A percentile compares a stretch with the other conserved stretches of the same genome.
phyloP scores from a whole-genome alignment of 2,329 filamentous ascomycete species.

The Neospermospora avenae region DNA sequence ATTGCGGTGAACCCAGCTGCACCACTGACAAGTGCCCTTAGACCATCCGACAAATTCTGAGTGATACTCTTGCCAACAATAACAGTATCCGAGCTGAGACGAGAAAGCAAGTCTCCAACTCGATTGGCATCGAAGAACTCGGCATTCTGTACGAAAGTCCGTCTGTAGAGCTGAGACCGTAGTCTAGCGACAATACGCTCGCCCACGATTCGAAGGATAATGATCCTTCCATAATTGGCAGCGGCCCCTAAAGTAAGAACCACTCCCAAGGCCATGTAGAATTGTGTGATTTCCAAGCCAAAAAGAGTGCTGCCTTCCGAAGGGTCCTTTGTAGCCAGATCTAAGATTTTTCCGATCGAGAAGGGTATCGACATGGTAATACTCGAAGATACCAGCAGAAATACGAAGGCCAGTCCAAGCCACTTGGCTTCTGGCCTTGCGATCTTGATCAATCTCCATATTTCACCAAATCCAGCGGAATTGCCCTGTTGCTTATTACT shows the following conservation, averaged over 20 bases:
- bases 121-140: conserved; percentile 99
- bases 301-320: conserved; percentile 70
- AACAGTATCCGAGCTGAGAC: conserved; percentile 92
- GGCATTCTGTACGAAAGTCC: conserved; percentile 94
- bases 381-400: conserved; percentile 83
- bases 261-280: conserved; percentile 76
- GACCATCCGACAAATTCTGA: conserved; percentile 94
- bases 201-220: conserved; percentile 89
- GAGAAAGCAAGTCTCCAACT: conserved; percentile 92
- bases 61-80: conserved; percentile 99
- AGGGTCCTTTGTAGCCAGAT: conserved; percentile 76
- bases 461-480: conserved; percentile 66
- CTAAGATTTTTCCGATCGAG: conserved; percentile 92
- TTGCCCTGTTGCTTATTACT: conserved; percentile 62
- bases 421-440: conserved; percentile 79
- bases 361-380: conserved; percentile 97
- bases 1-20: conserved; percentile 87
- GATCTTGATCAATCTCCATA: conserved; percentile 85
- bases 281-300: conserved; percentile 79
- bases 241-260: conserved; percentile 80
- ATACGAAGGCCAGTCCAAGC: conserved; percentile 74
- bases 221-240: conserved; percentile 91
- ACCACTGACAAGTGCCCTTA: conserved; percentile 86
- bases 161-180: conserved; percentile 82
- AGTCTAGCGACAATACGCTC: conserved; percentile 91